phyloP scores from a whole-genome alignment of 2,329 filamentous ascomycete species.

The Chaetothyriales sp. region DNA sequence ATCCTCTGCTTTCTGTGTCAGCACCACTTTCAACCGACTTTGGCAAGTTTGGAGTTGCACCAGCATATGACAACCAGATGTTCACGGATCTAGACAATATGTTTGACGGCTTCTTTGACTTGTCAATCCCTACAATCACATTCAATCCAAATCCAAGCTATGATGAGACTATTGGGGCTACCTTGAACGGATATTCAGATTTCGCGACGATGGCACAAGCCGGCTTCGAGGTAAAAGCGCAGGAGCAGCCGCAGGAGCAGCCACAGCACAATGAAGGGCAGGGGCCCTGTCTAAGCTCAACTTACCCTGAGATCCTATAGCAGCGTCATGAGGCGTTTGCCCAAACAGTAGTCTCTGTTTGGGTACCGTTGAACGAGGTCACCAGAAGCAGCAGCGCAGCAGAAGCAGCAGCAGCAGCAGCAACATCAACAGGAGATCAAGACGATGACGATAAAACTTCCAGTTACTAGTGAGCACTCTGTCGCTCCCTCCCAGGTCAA shows the following conservation, averaged over 20 bases:
- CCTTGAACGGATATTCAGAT: neutral
- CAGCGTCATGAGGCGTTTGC: neutral
- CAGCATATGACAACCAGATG: neutral
- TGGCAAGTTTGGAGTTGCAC: neutral
- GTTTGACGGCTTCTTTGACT: slow-evolving; percentile 18
- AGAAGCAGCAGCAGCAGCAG: neutral
- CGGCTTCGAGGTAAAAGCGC: neutral
- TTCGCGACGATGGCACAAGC: neutral
- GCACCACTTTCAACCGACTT: neutral
- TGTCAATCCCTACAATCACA: slow-evolving; percentile 16
- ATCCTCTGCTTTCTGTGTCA: neutral
- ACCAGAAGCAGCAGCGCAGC: neutral
- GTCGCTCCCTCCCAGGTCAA: no score
- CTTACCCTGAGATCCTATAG: neutral
- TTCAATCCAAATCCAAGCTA: slow-evolving; percentile 6
- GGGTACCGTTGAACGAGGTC: no score
- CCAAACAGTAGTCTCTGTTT: no score
- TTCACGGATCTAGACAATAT: slow-evolving; percentile 18
- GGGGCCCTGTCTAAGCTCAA: neutral
- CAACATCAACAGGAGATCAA: no score
- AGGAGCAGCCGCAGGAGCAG: neutral
- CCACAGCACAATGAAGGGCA: neutral
- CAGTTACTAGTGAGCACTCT: no score
- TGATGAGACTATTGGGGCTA: neutral
- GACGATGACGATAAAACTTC: no score